These are phyloP conservation scores for Pholiota microspora DNA, from an alignment of 768 basidiomycete species.

Conservation along the genomic window DNA sequence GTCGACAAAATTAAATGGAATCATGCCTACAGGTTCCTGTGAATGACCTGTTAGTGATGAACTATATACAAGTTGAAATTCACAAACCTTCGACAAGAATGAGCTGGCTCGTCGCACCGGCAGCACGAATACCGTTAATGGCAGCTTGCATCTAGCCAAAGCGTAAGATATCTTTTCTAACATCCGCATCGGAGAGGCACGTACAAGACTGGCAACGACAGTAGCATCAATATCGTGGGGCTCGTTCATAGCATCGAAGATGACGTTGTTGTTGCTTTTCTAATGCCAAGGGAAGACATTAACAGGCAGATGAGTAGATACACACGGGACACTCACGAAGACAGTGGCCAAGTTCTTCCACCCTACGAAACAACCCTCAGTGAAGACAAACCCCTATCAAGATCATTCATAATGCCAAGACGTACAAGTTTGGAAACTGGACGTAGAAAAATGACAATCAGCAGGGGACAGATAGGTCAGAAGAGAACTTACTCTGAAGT, in stretches of 20 bases:
- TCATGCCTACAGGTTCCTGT: constrained; percentile 30
- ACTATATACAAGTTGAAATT: constrained; percentile 3
- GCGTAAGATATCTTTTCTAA: no score
- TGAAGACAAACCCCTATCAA: no score
- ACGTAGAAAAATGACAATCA: neutral
- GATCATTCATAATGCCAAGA: no score
- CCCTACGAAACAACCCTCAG: constrained; percentile 30
- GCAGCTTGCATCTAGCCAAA: constrained; percentile 67
- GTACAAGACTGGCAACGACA: constrained; percentile 50
- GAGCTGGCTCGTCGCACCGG: constrained; percentile 58
- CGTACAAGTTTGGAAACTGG: constrained; percentile 51
- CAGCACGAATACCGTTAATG: constrained; percentile 60
- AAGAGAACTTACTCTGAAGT: constrained; percentile 39
- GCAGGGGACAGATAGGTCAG: neutral
- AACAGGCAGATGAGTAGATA: no score
- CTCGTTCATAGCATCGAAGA: constrained; percentile 70
- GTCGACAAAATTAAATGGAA: no score
- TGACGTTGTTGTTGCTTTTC: constrained; percentile 49
- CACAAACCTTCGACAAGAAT: constrained; percentile 40
- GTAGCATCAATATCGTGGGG: constrained; percentile 55
- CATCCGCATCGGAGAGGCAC: no score
- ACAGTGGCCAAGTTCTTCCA: constrained; percentile 55
- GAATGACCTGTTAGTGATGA: neutral
- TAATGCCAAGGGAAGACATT: constrained; percentile 8
- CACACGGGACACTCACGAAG: constrained; percentile 58